Evolutionary conservation across 2,329 filamentous ascomycete genomes (phyloP), one percentile per base, ranked within the genome.

Genomic region (Hypoxylon sp.): DNA sequence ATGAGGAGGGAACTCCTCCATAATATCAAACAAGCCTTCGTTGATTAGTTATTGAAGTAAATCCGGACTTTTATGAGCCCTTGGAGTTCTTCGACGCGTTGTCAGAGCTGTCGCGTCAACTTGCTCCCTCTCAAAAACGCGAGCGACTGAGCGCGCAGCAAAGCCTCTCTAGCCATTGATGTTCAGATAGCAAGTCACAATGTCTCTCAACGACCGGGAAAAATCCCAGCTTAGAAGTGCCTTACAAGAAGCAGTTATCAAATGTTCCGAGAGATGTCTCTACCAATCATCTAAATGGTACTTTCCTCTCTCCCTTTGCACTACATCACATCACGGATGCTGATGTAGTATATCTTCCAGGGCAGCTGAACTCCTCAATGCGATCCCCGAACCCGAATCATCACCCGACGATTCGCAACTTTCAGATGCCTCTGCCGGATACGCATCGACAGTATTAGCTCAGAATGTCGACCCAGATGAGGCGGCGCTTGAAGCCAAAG

Each of bases 261-360:
- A 94, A 77, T 98, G 94, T 82, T 97, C 94, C 1, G 96, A 99
- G 78, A 86, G 96, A 79, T 97, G 96, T 79, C 87, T 99, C 11
- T 98, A 98, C 77, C 94, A 98, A 75, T 96, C 95, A 5, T 91
- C 96, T 28, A 98, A 98, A 89, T 99, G 96, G 96, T 97, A 79
- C 62, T 75, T 52, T 52, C 2, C 7, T 21, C 25, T 38, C 30
- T 21, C 36, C 46, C 19, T n/a, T 34, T 25, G 2, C 2, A 5
- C 5, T 19, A 25, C 23, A 9, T 19, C 30, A n/a, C 11, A 28
- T 23, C 25, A 51, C 28, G 25, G 34, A 30, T 41, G 30, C 59
- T 59, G 23, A 63, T 28, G 7, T n/a, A 6, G 23, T 50, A 56
- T 50, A 36, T 51, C 3, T 13, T 60, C 41, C 77, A 98, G 95